Conservation (phyloP, 2,329 filamentous ascomycete species). For the Ceratocystis destructans region DNA sequence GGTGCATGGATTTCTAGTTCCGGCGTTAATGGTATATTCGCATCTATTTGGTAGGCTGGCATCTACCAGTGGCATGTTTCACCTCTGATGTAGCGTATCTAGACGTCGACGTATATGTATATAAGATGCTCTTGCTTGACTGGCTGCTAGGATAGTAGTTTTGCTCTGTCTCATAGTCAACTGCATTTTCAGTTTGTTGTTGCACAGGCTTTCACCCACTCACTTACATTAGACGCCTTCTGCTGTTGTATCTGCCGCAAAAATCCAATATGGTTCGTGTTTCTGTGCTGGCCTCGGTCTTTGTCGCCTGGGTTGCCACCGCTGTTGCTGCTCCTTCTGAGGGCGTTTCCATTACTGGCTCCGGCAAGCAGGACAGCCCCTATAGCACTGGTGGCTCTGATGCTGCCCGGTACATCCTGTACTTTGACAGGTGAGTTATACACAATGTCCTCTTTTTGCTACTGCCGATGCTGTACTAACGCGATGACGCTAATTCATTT, state of each 20-base stretch:
- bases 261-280: background rate
- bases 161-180: background rate
- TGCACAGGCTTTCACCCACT: background rate
- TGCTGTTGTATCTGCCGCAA: background rate
- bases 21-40: too few species aligned
- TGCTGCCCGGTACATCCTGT: background rate
- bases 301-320: background rate
- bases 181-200: background rate
- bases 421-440: background rate
- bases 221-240: background rate
- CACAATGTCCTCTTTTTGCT: background rate
- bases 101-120: background rate
- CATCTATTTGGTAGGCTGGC: too few species aligned
- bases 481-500: too few species aligned
- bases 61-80: too few species aligned
- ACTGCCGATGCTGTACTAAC: background rate
- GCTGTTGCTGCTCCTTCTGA: background rate
- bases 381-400: background rate
- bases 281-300: background rate
- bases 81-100: too few species aligned
- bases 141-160: too few species aligned
- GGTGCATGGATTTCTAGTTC: too few species aligned
- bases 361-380: background rate
- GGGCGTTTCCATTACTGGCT: background rate
- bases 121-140: background rate